Evolutionary conservation across 768 basidiomycete species (phyloP), one percentile per base, ranked within the genome.

Genomic region (Boletus rubroflammeus): DNA sequence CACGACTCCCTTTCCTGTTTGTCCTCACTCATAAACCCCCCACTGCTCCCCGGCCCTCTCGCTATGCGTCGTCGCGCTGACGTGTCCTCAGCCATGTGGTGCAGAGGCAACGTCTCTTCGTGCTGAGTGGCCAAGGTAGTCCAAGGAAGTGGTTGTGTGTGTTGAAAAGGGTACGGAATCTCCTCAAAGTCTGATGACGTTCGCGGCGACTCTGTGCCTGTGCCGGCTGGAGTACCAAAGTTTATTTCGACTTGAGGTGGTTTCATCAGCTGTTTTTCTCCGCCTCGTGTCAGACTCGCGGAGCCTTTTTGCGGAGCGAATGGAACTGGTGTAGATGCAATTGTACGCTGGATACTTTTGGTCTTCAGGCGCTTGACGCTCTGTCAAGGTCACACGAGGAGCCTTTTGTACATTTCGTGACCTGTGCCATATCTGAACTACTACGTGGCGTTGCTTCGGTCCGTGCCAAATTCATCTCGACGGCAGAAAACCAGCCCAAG

Each of bases 101-200:
- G 76, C 53, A 81, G 66, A 38, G 81, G 81, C 29, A 81, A 65
- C 19, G 73, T 73, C 54, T 79, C 79, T 58, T 75, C 69, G 58
- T 67, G 63, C 31, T 60, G 64, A 13, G 38, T 43, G 17, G 46
- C 47, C 52, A 48, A 55, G 38, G 71, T 61, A 56, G 71, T 36
- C 72, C 72, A 68, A 50, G 57, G 42, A 47, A 54, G 67, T 54
- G 57, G 55, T 49, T 58, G 66, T 14, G 59, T 47, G 59, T 72
- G 62, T 60, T 63, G 72, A 25, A 73, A 62, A 36, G 87, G 86
- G 56, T 89, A 81, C 14, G 78, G 68, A 55, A 88, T 73, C 66
- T 89, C 79, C 71, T 89, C 86, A 70, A 87, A 89, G 61, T 89
- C 88, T 61, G 80, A 81, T 51, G 83, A 83, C 47, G 79, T 75